Percentiles rank a stretch among this genome's conserved stretches.
Evolutionary conservation across 73 alveolate genomes (phyloP).

Genomic region (Urostyla sp.): DNA sequence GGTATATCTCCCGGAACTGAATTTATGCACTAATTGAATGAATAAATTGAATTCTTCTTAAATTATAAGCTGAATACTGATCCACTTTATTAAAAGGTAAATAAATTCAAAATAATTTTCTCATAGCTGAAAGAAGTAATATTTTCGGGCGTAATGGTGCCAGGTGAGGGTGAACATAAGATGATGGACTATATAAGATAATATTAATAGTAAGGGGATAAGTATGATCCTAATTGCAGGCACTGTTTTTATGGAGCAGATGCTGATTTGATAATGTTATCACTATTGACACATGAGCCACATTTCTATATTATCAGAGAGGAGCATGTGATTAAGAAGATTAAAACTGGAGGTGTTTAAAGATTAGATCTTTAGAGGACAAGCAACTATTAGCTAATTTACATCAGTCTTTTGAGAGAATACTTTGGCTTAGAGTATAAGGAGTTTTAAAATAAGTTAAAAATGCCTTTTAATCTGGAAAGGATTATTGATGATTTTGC

Average conservation of each 20-base stretch:
- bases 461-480: constrained; percentile 84
- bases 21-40: constrained; percentile 92
- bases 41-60: constrained; percentile 87
- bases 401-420: constrained; percentile 89
- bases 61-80: constrained; percentile 85
- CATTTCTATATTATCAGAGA: constrained; percentile 94
- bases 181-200: constrained; percentile 92
- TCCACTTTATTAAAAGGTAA: constrained; percentile 86
- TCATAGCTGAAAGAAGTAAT: constrained; percentile 63
- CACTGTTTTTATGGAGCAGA: constrained; percentile 98
- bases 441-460: constrained; percentile 69
- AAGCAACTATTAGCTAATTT: constrained; percentile 85
- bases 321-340: constrained; percentile 75
- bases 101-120: neutral
- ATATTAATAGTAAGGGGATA: constrained; percentile 67
- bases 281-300: constrained; percentile 93
- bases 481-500: constrained; percentile 97
- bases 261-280: constrained; percentile 98
- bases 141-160: constrained; percentile 93
- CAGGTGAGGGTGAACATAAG: constrained; percentile 99
- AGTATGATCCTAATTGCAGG: constrained; percentile 83
- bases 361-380: constrained; percentile 73
- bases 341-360: constrained; percentile 75
- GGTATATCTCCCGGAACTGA: constrained; percentile 98
- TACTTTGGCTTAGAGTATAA: constrained; percentile 92